Conservation (phyloP, 495 filamentous ascomycete species). For the Pyronema domesticum region DNA sequence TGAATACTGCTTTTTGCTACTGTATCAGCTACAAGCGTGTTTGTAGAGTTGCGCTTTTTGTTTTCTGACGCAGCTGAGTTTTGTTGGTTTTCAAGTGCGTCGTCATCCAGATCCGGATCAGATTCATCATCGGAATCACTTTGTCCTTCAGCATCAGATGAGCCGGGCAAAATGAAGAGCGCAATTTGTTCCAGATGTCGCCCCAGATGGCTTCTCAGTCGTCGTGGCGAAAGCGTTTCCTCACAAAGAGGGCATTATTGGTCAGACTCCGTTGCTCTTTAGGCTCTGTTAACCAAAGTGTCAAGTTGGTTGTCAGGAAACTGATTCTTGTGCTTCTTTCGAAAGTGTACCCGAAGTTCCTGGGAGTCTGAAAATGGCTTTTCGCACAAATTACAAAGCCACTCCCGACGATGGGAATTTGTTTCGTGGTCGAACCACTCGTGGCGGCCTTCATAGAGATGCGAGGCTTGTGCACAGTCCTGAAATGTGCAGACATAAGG, state of each 20-base stretch:
- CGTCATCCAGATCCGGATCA: no score
- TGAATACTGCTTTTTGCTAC: no score
- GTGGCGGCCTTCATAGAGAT: constrained; percentile 11
- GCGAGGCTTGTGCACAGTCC: constrained; percentile 6
- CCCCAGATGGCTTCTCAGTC: constrained; percentile 13
- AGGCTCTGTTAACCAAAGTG: constrained; percentile 7
- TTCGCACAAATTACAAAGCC: constrained; percentile 12
- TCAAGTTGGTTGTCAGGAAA: constrained; percentile 5
- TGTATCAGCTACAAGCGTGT: no score
- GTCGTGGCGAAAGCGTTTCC: background rate
- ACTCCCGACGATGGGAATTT: constrained; percentile 13
- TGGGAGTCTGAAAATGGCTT: background rate
- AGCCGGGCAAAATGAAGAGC: constrained; percentile 11
- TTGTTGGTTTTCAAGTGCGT: no score
- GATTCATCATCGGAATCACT: no score
- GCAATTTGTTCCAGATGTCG: constrained; percentile 21
- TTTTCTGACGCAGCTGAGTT: no score
- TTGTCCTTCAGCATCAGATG: background rate
- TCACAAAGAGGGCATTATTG: constrained; percentile 13
- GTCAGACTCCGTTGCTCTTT: constrained; percentile 8
- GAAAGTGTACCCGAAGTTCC: constrained; percentile 4
- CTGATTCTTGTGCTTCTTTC: constrained; percentile 1
- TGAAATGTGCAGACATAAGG: constrained; percentile 22
- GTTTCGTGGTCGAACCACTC: constrained; percentile 21
- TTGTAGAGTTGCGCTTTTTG: no score